These are phyloP conservation scores for Neopestalotiopsis sp. DNA, from an alignment of 2,329 filamentous ascomycete species.

Conservation along the genomic window DNA sequence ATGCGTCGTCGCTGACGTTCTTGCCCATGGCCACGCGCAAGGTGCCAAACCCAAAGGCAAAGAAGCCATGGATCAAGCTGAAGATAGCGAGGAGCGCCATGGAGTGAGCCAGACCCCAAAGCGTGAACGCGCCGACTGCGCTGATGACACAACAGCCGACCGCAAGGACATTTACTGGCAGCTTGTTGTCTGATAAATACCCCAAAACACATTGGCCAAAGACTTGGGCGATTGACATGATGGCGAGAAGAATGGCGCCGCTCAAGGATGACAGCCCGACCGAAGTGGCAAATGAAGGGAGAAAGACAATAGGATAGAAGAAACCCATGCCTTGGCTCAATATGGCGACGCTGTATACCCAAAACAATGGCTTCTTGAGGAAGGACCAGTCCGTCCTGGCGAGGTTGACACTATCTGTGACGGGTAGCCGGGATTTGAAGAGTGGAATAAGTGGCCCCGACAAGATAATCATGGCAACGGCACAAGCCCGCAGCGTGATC, in stretches of 20 bases:
- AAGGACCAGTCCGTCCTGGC: conserved; percentile 41
- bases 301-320: conserved; percentile 57
- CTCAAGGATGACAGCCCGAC: conserved; percentile 40
- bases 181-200: conserved; percentile 52
- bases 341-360: conserved; percentile 55
- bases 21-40: conserved; percentile 47
- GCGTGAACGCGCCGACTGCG: conserved; percentile 50
- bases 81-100: conserved; percentile 49
- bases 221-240: conserved; percentile 57
- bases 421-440: conserved; percentile 41
- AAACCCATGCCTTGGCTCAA: conserved; percentile 59
- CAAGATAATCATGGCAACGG: conserved; percentile 40
- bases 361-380: conserved; percentile 52
- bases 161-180: conserved; percentile 43
- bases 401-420: conserved; percentile 32
- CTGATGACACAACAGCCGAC: conserved; percentile 41
- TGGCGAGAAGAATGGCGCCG: conserved; percentile 51
- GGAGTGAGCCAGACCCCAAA: conserved; percentile 52
- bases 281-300: conserved; percentile 52
- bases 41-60: conserved; percentile 56
- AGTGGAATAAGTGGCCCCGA: conserved; percentile 46
- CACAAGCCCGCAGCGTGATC: conserved; percentile 41
- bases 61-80: conserved; percentile 62
- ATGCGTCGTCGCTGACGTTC: conserved; percentile 23
- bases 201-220: conserved; percentile 56